A percentile compares a stretch with the other conserved stretches of the same genome.
Conservation (phyloP, 306 rosid species). For the Vachellia collinsii region DNA sequence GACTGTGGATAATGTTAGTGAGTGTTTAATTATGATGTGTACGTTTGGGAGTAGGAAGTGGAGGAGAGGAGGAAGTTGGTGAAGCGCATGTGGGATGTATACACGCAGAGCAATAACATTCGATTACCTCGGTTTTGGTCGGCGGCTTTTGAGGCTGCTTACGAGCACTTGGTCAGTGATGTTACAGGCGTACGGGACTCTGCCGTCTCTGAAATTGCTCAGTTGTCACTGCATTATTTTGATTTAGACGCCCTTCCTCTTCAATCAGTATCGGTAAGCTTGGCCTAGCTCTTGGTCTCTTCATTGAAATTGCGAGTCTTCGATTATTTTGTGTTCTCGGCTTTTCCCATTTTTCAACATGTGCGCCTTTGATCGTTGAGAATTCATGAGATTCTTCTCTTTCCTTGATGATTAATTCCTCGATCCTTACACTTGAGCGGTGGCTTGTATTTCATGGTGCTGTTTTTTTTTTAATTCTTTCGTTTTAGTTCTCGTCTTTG, state of each 20-base stretch:
- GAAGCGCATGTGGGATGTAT: conserved; percentile 84
- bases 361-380: neutral
- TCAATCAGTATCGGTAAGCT: conserved; percentile 35
- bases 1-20: neutral
- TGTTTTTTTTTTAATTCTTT: neutral
- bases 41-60: conserved; percentile 61
- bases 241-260: neutral
- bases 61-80: conserved; percentile 83
- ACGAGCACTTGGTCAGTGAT: conserved; percentile 70
- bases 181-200: conserved; percentile 52
- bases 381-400: neutral
- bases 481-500: neutral
- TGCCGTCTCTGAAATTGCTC: conserved; percentile 81
- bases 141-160: conserved; percentile 86
- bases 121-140: conserved; percentile 77
- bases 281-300: neutral
- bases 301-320: neutral
- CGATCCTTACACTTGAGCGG: no score
- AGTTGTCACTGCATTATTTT: conserved; percentile 65
- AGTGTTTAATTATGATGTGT: neutral
- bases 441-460: neutral
- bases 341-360: neutral
- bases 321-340: neutral
- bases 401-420: no score
- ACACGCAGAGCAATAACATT: conserved; percentile 45